A percentile compares a stretch with the other conserved stretches of the same genome.
These are phyloP conservation scores for Diplodia mutila DNA, from an alignment of 2,329 filamentous ascomycete genomes.

Conservation along the genomic window DNA sequence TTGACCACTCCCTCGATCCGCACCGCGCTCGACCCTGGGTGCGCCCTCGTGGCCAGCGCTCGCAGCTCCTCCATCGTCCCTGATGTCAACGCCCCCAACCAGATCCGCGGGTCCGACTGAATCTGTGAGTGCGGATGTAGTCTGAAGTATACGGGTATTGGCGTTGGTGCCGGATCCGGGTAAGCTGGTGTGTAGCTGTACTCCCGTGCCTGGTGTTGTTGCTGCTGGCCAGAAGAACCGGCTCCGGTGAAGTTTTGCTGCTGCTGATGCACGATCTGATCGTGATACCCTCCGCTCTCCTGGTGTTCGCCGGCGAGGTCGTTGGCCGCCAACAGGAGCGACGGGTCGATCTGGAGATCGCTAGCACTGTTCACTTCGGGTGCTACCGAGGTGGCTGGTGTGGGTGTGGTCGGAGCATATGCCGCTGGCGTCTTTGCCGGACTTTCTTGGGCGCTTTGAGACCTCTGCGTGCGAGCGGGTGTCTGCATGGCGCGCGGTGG, in stretches of 20 bases:
- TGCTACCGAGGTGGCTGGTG: conserved; percentile 30
- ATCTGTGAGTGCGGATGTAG: conserved; percentile 67
- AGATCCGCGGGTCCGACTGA: conserved; percentile 56
- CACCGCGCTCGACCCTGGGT: conserved; percentile 62
- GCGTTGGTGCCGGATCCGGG: conserved; percentile 28
- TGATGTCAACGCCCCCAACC: conserved; percentile 66
- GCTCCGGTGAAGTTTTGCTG: neutral
- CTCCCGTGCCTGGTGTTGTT: conserved; percentile 12
- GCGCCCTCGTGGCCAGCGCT: conserved; percentile 63
- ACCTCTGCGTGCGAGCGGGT: neutral
- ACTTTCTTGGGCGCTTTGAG: neutral
- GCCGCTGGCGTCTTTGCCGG: conserved; percentile 14
- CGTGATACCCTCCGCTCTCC: neutral
- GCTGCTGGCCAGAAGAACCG: conserved; percentile 7
- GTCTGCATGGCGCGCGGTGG: conserved; percentile 18
- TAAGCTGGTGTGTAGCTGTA: conserved; percentile 24
- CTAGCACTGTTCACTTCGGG: conserved; percentile 40
- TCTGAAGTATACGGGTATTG: conserved; percentile 69
- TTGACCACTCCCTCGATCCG: conserved; percentile 71
- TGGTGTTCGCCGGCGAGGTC: conserved; percentile 39
- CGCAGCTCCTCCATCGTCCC: conserved; percentile 65
- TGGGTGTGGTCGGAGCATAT: conserved; percentile 22
- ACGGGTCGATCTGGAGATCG: conserved; percentile 67
- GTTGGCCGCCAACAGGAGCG: conserved; percentile 62
- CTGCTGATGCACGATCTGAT: conserved; percentile 12